Conservation (phyloP, 345 rosid species). For the Salix koriyanagi region DNA sequence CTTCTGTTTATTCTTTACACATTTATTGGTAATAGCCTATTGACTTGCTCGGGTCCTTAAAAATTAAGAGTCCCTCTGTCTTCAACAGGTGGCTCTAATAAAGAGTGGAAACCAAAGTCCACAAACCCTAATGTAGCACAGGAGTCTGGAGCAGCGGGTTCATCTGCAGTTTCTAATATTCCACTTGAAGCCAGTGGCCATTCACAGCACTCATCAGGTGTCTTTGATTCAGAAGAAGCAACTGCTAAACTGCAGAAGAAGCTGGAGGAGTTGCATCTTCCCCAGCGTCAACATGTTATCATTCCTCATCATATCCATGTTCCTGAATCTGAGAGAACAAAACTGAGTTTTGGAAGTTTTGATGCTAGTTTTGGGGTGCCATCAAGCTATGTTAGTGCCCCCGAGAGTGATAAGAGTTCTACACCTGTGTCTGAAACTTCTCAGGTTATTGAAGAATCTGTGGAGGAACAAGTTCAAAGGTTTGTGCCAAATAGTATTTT, state of each 20-base stretch:
- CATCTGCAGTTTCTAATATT: constrained; percentile 41
- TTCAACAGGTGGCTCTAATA: constrained; percentile 50
- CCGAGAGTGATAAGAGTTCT: constrained; percentile 66
- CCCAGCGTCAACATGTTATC: constrained; percentile 83
- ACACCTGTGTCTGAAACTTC: constrained; percentile 59
- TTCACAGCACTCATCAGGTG: constrained; percentile 32
- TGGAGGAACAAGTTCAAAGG: constrained; percentile 61
- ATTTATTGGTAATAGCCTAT: not conserved
- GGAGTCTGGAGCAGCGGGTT: constrained; percentile 43
- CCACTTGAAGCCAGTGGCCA: constrained; percentile 44
- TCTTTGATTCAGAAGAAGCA: constrained; percentile 51
- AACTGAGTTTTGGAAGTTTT: constrained; percentile 92
- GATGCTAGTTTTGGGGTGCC: constrained; percentile 67
- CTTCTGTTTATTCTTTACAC: not conserved
- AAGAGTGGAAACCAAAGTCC: constrained; percentile 94
- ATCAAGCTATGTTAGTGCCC: constrained; percentile 30
- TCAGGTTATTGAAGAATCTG: constrained; percentile 48
- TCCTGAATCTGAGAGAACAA: constrained; percentile 85
- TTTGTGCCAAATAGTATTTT: constrained; percentile 17
- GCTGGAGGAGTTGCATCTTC: constrained; percentile 67
- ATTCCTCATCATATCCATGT: constrained; percentile 87
- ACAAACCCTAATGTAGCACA: constrained; percentile 44
- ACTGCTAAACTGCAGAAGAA: constrained; percentile 62
- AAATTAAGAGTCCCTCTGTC: constrained; percentile 14
- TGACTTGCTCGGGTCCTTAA: constrained; percentile 14